Conservation (phyloP, 106 monocot genomes). For the Hemerocallis citrina region DNA sequence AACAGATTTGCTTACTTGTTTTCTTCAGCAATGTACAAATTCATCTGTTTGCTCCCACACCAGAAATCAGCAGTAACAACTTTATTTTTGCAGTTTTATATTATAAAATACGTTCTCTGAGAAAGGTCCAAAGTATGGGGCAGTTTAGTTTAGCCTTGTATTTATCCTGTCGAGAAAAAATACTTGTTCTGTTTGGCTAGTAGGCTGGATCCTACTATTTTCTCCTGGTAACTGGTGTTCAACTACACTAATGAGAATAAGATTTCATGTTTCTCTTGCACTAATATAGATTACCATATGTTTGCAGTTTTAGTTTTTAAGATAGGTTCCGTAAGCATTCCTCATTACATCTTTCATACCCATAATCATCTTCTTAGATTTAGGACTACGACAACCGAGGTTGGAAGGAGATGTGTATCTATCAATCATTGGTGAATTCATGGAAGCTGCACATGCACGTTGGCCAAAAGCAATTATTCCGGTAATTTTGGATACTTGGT, state of each 20-base stretch:
- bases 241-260: background rate
- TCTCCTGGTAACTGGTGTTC: background rate
- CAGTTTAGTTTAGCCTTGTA: too few relatives aligned
- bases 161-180: background rate
- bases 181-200: background rate
- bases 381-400: slow-evolving; percentile 83
- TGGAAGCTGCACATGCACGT: slow-evolving; percentile 87
- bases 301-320: too few relatives aligned
- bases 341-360: too few relatives aligned
- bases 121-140: too few relatives aligned
- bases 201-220: background rate
- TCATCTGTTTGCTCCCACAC: too few relatives aligned
- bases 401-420: slow-evolving; percentile 88
- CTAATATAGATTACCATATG: background rate
- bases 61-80: too few relatives aligned
- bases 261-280: background rate
- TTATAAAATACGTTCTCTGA: too few relatives aligned
- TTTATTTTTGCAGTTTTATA: too few relatives aligned
- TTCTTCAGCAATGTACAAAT: too few relatives aligned
- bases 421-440: slow-evolving; percentile 85
- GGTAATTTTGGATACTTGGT: slow-evolving; percentile 19
- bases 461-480: slow-evolving; percentile 95
- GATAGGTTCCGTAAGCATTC: too few relatives aligned
- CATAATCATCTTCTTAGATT: slow-evolving; percentile 36
- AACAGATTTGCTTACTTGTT: too few relatives aligned